These are phyloP conservation scores for Sedum album DNA, from an alignment of 164 flowering plant species.

Conservation along the genomic window DNA sequence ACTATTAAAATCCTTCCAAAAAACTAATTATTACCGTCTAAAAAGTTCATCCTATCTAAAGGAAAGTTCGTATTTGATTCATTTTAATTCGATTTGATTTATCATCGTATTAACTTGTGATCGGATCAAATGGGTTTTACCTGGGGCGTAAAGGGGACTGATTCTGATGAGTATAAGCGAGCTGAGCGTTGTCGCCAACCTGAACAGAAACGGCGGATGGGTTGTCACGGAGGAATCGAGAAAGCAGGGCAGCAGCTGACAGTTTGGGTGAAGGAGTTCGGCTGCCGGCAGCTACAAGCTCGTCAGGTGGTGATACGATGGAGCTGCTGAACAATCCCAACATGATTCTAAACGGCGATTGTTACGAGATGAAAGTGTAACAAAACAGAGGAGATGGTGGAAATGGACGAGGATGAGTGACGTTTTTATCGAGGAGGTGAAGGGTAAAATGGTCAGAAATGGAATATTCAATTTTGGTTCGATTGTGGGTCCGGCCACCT, in stretches of 20 bases:
- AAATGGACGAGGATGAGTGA: not conserved
- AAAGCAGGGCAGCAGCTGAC: slow-evolving; percentile 37
- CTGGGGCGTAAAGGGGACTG: slow-evolving; percentile 64
- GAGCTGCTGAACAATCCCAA: slow-evolving; percentile 81
- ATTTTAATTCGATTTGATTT: not conserved
- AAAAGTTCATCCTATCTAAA: no score
- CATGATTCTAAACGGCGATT: slow-evolving; percentile 25
- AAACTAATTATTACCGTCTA: no score
- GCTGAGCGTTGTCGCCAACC: slow-evolving; percentile 48
- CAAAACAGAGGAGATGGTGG: not conserved
- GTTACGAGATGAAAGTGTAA: not conserved
- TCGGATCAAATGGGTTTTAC: slow-evolving; percentile 21
- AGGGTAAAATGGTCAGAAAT: not conserved
- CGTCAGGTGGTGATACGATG: slow-evolving; percentile 71
- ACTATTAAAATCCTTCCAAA: no score
- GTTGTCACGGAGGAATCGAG: slow-evolving; percentile 37
- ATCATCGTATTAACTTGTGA: no score
- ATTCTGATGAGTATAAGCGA: slow-evolving; percentile 65
- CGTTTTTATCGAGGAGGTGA: not conserved
- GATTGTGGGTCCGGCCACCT: no score
- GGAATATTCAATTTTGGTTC: no score
- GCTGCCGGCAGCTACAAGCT: slow-evolving; percentile 78
- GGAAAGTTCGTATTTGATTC: no score
- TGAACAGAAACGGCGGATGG: slow-evolving; percentile 49
- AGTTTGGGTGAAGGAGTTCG: slow-evolving; percentile 81